phyloP scores from a whole-genome alignment of 176 grass and related monocot genomes.

The Aechmea fasciata region DNA sequence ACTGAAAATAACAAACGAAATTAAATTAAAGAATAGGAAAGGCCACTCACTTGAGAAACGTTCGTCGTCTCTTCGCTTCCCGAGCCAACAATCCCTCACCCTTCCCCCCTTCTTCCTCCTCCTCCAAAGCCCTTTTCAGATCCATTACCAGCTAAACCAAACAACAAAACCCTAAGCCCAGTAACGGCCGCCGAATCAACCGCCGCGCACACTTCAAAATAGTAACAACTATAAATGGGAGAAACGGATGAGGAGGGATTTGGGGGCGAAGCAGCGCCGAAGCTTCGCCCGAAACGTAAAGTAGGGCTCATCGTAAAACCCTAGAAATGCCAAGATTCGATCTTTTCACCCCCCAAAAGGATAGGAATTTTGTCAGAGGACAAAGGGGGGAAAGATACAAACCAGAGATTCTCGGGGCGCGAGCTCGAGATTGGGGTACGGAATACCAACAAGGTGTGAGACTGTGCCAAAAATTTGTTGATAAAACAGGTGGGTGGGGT shows the following conservation, averaged over 20 bases:
- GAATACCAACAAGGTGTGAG: conserved; percentile 5
- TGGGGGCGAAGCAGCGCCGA: conserved; percentile 56
- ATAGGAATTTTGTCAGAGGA: conserved; percentile 44
- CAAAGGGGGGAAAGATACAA: conserved; percentile 30
- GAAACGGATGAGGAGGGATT: neutral
- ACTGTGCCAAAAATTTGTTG: neutral
- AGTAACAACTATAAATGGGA: conserved; percentile 35
- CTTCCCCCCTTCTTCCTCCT: conserved; percentile 52
- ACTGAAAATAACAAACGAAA: neutral
- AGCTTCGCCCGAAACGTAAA: conserved; percentile 62
- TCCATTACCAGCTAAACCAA: conserved; percentile 23
- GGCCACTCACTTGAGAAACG: conserved; percentile 45
- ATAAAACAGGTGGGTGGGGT: conserved; percentile 17
- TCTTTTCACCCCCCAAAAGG: conserved; percentile 31
- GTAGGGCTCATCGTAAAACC: conserved; percentile 29
- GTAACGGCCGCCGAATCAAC: conserved; percentile 4
- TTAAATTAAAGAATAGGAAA: neutral
- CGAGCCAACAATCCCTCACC: conserved; percentile 40
- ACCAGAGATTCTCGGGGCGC: conserved; percentile 2
- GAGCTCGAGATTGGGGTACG: conserved; percentile 6
- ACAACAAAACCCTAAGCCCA: neutral
- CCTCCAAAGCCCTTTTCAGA: conserved; percentile 39
- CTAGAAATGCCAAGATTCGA: conserved; percentile 78
- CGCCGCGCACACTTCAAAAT: conserved; percentile 8
- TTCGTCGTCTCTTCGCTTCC: conserved; percentile 52